Conservation (phyloP, 306 rosid species). For the Inga oerstediana region DNA sequence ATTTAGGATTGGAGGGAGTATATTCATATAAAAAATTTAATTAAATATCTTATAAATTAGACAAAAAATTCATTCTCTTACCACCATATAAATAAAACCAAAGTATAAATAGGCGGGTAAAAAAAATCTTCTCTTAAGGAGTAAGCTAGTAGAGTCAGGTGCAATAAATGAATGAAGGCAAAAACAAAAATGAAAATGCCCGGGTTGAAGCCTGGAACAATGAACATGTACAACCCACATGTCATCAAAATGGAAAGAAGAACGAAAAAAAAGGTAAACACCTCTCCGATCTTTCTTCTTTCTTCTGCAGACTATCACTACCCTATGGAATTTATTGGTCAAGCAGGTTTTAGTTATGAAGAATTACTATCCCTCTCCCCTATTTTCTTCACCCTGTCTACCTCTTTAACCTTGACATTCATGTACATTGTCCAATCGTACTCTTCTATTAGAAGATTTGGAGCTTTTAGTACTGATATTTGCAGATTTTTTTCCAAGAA, state of each 20-base stretch:
- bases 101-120: no score
- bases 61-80: no score
- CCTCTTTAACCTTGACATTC: not conserved
- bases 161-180: not conserved
- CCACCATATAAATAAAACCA: no score
- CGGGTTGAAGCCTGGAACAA: not conserved
- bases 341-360: constrained; percentile 35
- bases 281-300: not conserved
- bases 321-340: constrained; percentile 26
- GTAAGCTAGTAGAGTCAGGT: not conserved
- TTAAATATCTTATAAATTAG: no score
- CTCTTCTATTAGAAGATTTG: not conserved
- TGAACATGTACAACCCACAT: not conserved
- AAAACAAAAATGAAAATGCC: not conserved
- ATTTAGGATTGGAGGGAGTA: no score
- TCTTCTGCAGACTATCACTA: not conserved
- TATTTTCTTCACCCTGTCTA: not conserved
- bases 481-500: not conserved
- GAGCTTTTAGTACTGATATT: not conserved
- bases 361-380: constrained; percentile 18
- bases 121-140: no score
- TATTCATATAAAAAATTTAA: no score
- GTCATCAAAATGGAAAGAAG: not conserved
- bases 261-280: not conserved
- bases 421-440: not conserved